Conservation (phyloP, 129 eudicot genomes). For the Chrysanthemum seticuspe region DNA sequence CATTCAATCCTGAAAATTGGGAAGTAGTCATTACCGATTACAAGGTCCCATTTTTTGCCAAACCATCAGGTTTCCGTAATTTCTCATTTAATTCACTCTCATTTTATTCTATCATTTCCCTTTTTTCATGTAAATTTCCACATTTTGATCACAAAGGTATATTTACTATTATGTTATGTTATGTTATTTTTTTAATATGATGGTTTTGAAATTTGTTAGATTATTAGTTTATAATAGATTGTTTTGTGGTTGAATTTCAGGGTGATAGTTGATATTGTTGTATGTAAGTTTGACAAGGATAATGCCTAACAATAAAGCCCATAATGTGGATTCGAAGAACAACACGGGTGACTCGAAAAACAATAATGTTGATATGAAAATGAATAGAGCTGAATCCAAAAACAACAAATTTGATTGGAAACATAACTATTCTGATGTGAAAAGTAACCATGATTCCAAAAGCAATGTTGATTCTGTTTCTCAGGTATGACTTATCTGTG, state of each 20-base stretch:
- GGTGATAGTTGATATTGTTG: neutral
- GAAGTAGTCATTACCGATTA: slow-evolving; percentile 14
- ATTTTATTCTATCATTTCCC: slow-evolving; percentile 3
- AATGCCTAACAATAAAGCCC: slow-evolving; percentile 21
- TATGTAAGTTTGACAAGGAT: neutral
- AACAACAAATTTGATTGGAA: slow-evolving; percentile 27
- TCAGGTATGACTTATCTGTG: slow-evolving; percentile 10
- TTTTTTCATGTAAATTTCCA: neutral
- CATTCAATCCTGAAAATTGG: slow-evolving; percentile 27
- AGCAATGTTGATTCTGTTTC: slow-evolving; percentile 12
- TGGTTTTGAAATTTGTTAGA: neutral
- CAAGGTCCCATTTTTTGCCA: slow-evolving; percentile 21
- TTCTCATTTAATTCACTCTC: neutral
- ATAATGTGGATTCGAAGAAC: slow-evolving; percentile 21
- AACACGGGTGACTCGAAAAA: slow-evolving; percentile 11
- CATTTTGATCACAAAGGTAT: slow-evolving; percentile 9
- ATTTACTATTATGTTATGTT: neutral
- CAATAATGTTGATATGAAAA: slow-evolving; percentile 18
- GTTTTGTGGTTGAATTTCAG: slow-evolving; percentile 19
- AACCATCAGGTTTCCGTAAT: slow-evolving; percentile 11
- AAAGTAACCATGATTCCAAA: slow-evolving; percentile 24
- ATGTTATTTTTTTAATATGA: neutral
- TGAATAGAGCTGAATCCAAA: slow-evolving; percentile 32
- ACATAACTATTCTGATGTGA: slow-evolving; percentile 25
- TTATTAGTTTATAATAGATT: neutral